These are phyloP conservation scores for Phlebiopsis gigantea DNA, from an alignment of 768 basidiomycete species.

Conservation along the genomic window DNA sequence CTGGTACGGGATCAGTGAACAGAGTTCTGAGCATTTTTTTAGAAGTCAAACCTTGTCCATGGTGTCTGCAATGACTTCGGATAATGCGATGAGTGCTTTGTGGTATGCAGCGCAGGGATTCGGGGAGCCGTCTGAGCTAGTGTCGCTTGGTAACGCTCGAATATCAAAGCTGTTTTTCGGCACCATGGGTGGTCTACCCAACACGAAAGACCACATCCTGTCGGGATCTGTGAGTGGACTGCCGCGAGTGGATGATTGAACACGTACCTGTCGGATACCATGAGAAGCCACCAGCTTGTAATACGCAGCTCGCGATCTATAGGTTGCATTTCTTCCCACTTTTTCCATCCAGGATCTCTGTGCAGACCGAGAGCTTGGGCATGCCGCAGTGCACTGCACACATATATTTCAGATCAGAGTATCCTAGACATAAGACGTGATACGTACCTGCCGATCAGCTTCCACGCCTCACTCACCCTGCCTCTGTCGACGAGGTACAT, in stretches of 20 bases:
- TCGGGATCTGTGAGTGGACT: not conserved
- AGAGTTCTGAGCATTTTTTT: not conserved
- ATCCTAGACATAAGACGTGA: not conserved
- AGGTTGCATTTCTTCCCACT: slow-evolving; percentile 23
- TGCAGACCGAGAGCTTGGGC: slow-evolving; percentile 25
- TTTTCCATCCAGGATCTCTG: slow-evolving; percentile 23
- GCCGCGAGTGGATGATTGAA: too few species aligned
- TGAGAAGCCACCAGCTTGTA: slow-evolving; percentile 22
- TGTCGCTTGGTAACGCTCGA: slow-evolving; percentile 18
- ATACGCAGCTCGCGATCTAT: slow-evolving; percentile 21
- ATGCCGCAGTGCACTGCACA: slow-evolving; percentile 13
- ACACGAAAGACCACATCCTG: slow-evolving; percentile 38
- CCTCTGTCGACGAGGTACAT: slow-evolving; percentile 43
- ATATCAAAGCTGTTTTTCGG: slow-evolving; percentile 34
- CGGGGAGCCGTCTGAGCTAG: slow-evolving; percentile 22
- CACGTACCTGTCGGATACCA: slow-evolving; percentile 19
- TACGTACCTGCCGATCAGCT: slow-evolving; percentile 18
- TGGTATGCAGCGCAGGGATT: slow-evolving; percentile 35
- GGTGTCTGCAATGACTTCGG: slow-evolving; percentile 36
- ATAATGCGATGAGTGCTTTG: slow-evolving; percentile 31
- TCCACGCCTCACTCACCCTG: slow-evolving; percentile 37
- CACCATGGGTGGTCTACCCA: slow-evolving; percentile 42
- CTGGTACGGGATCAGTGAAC: slow-evolving; percentile 1
- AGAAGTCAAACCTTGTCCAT: slow-evolving; percentile 31
- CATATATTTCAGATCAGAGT: not conserved